Evolutionary conservation across 2,329 filamentous ascomycete species (phyloP).

Genomic region (Claviceps humidiphila): DNA sequence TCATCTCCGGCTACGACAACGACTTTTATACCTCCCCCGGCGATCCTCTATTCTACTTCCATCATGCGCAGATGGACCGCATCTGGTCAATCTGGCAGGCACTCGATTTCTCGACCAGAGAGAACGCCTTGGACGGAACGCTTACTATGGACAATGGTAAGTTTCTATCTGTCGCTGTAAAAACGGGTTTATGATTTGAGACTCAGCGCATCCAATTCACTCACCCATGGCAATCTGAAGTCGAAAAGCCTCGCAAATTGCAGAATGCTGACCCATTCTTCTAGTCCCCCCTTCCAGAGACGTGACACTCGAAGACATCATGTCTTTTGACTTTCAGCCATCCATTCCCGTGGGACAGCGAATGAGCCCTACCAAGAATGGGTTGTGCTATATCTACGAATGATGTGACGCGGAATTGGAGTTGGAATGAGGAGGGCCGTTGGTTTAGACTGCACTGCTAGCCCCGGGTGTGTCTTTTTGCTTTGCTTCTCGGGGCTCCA

Average conservation of each 20-base stretch:
- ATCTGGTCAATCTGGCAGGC: conserved; percentile 6
- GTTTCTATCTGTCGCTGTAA: neutral
- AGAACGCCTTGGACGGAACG: conserved; percentile 1
- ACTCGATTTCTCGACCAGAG: neutral
- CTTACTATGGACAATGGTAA: conserved; percentile 3
- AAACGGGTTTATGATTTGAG: neutral
- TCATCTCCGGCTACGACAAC: conserved; percentile 1
- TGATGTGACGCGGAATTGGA: neutral
- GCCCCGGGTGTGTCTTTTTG: too few species aligned
- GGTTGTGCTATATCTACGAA: neutral
- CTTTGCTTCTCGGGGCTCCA: too few species aligned
- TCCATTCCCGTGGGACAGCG: neutral
- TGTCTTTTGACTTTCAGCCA: neutral
- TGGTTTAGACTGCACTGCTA: too few species aligned
- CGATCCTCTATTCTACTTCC: conserved; percentile 4
- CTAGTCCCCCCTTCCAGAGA: neutral
- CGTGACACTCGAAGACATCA: neutral
- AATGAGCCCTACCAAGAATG: neutral
- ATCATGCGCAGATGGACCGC: conserved; percentile 4
- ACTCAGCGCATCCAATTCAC: neutral
- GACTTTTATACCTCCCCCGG: conserved; percentile 5
- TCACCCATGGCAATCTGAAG: neutral
- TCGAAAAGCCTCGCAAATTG: too few species aligned
- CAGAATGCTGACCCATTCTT: neutral
- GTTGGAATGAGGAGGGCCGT: too few species aligned